Base-by-base conservation (phyloP, 2,329 filamentous ascomycete genomes). In the Plectosphaerella sp. region DNA sequence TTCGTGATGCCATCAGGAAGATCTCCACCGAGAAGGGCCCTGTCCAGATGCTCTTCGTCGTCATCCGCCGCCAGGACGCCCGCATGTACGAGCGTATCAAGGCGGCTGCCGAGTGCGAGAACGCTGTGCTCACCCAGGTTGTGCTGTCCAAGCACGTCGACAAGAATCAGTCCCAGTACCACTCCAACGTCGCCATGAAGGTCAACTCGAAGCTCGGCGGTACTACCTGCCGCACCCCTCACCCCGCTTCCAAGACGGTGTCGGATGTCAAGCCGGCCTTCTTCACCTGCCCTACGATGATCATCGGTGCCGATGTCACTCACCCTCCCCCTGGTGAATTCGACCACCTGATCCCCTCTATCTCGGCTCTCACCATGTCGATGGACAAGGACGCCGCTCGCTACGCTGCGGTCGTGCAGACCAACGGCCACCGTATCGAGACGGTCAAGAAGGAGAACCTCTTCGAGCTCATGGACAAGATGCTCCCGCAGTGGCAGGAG, bases 181-280 rank as follows among this genome's bases (percentile, higher is more conserved):
- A 89, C 62, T 94, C 89, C 1, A 99, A 99, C 56, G 91, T 99
- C 0, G 82, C 85, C 57, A 94, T 99, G 90, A 99, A 99, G 74
- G 84, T 99, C 58, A 97, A 99, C 61, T 88, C 90, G 4, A 99
- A 99, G 74, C 80, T 99, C 3, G 94, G 94, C 14, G 94, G 94
- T 6, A 80, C 83, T 0, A 97, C 91, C 1, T 85, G 73, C 49
- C 75, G 67, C 45, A 64, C 73, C 9, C 55, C 63, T 37, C 64
- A 57, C 49, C 68, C 61, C 1, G 8, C 28, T 12, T 16, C 35
- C 1, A 45, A 50, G 12, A 52, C 48, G 24, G 48, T 48, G 6
- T 16, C 41, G 14, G 62, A 69, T 12, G 45, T 69, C 20, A 63
- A 68, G 48, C 63, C 67, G 47, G 47, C 65, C 3, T 76, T 74